Conservation (phyloP, 352 stramenopile species). For the Thalassiosira hispida region DNA sequence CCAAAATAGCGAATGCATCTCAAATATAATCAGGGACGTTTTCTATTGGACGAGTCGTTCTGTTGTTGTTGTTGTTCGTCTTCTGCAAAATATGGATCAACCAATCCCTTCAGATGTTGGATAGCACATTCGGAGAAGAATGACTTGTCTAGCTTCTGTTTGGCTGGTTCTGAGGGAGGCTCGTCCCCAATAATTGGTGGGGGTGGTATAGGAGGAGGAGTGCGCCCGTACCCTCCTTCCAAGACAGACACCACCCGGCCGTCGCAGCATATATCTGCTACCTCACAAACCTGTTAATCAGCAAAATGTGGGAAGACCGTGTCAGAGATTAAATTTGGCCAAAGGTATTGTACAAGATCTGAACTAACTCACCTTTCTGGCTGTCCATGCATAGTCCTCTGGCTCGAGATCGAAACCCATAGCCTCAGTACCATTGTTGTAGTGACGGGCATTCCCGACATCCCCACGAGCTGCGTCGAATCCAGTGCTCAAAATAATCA, state of each 20-base stretch:
- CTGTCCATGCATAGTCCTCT: conserved; percentile 84
- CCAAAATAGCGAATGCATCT: conserved; percentile 1
- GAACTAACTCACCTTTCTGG: conserved; percentile 63
- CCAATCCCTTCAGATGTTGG: conserved; percentile 78
- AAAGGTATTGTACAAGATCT: conserved; percentile 2
- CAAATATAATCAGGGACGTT: conserved; percentile 14
- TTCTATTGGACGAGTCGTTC: conserved; percentile 25
- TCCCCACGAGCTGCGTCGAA: conserved; percentile 90
- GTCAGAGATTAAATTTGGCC: no score
- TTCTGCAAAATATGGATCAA: conserved; percentile 78
- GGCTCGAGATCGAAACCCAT: conserved; percentile 83
- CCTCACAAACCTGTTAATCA: conserved; percentile 82
- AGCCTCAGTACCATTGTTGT: conserved; percentile 60
- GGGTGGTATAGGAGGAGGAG: conserved; percentile 35
- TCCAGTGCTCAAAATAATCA: conserved; percentile 93
- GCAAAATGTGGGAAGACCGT: no score
- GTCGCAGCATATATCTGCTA: conserved; percentile 93
- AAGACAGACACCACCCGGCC: conserved; percentile 93
- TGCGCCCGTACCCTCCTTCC: conserved; percentile 91
- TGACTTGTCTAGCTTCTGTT: conserved; percentile 66
- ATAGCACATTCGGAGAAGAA: conserved; percentile 82
- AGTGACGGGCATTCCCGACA: conserved; percentile 82
- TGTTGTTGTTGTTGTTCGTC: conserved; percentile 17
- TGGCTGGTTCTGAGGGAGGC: conserved; percentile 7
- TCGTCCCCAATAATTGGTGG: conserved; percentile 28